These are phyloP conservation scores for Ramaria sp. DNA, from an alignment of 768 basidiomycete species.

Conservation along the genomic window DNA sequence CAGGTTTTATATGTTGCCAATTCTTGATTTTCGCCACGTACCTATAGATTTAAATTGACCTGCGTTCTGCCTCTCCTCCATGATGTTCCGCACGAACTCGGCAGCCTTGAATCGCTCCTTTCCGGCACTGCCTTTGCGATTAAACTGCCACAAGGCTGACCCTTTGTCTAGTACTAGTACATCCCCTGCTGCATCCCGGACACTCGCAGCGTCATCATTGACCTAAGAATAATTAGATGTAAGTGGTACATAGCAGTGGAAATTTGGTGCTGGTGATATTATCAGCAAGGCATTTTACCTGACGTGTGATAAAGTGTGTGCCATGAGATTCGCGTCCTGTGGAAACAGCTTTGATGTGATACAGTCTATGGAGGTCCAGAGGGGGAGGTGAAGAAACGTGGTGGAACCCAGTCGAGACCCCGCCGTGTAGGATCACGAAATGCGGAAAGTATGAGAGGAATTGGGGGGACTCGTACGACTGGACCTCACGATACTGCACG, in stretches of 20 bases:
- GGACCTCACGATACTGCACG: slow-evolving; percentile 53
- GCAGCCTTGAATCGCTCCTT: slow-evolving; percentile 52
- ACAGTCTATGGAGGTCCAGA: slow-evolving; percentile 36
- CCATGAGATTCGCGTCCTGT: neutral
- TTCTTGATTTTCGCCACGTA: neutral
- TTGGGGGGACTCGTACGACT: slow-evolving; percentile 42
- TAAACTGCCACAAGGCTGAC: slow-evolving; percentile 39
- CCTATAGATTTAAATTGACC: slow-evolving; percentile 6
- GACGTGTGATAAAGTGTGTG: slow-evolving; percentile 8
- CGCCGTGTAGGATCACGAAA: slow-evolving; percentile 36
- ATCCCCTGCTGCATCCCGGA: slow-evolving; percentile 35
- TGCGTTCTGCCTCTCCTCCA: slow-evolving; percentile 25
- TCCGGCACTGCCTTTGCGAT: slow-evolving; percentile 42
- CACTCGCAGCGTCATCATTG: slow-evolving; percentile 25
- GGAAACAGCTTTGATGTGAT: slow-evolving; percentile 32
- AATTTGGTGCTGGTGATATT: neutral
- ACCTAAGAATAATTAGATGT: neutral
- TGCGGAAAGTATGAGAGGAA: slow-evolving; percentile 42
- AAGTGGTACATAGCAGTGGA: too few relatives aligned
- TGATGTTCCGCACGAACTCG: slow-evolving; percentile 42
- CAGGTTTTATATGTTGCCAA: neutral
- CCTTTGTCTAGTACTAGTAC: slow-evolving; percentile 55
- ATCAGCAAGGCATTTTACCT: slow-evolving; percentile 1
- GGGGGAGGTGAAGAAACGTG: slow-evolving; percentile 35
- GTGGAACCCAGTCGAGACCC: slow-evolving; percentile 41